Conservation (phyloP, 306 rosid species). For the Lagenaria siceraria region DNA sequence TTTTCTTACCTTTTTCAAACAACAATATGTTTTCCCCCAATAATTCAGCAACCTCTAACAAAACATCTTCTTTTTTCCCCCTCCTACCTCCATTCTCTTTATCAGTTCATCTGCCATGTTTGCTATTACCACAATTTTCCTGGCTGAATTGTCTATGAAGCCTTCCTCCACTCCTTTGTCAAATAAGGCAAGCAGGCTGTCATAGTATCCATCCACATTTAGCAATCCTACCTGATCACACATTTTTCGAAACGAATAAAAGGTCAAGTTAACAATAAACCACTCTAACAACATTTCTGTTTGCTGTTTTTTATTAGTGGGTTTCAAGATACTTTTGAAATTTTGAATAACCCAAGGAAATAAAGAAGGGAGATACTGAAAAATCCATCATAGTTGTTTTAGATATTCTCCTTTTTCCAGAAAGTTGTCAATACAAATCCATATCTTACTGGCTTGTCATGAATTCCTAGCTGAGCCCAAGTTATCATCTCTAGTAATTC, state of each 20-base stretch:
- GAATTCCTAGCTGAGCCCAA: conserved; percentile 28
- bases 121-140: conserved; percentile 47
- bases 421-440: not conserved
- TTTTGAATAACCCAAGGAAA: not conserved
- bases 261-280: not conserved
- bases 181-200: conserved; percentile 43
- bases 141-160: conserved; percentile 43
- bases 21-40: conserved; percentile 15
- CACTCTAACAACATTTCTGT: not conserved
- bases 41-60: conserved; percentile 14
- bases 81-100: conserved; percentile 47
- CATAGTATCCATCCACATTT: conserved; percentile 57
- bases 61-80: not conserved
- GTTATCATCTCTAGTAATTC: conserved; percentile 22
- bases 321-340: not conserved
- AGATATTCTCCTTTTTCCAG: not conserved
- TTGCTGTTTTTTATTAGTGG: not conserved
- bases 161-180: conserved; percentile 70
- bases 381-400: not conserved
- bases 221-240: conserved; percentile 50
- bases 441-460: conserved; percentile 22
- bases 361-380: not conserved
- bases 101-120: conserved; percentile 40
- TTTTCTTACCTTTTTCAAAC: not conserved
- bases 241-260: not conserved